Percentiles rank a stretch among this genome's conserved stretches.
Conservation (phyloP, 495 filamentous ascomycete species). For the Penicillium lagena region DNA sequence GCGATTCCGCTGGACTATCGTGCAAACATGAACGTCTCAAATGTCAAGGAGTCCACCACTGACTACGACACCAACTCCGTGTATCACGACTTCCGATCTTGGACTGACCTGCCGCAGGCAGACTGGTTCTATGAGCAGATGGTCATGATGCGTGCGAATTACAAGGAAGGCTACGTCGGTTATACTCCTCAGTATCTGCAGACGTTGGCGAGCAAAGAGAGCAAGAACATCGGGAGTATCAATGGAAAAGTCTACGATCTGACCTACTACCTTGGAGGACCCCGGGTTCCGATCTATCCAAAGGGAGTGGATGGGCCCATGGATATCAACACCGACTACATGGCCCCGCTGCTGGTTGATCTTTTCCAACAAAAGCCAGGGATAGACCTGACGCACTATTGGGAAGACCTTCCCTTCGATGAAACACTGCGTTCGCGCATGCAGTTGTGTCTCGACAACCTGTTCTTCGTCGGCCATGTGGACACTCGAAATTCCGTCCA, state of each 20-base stretch:
- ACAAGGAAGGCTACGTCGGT: slow-evolving; percentile 83
- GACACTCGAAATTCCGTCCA: slow-evolving; percentile 84
- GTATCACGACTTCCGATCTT: slow-evolving; percentile 92
- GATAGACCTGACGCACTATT: slow-evolving; percentile 76
- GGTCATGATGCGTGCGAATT: slow-evolving; percentile 64
- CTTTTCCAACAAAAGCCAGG: slow-evolving; percentile 75
- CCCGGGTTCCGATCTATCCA: slow-evolving; percentile 54
- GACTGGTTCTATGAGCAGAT: slow-evolving; percentile 92
- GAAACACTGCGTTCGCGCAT: slow-evolving; percentile 52
- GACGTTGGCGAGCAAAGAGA: slow-evolving; percentile 55
- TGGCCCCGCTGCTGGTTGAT: slow-evolving; percentile 65
- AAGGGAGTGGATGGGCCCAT: slow-evolving; percentile 40
- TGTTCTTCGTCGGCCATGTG: slow-evolving; percentile 90
- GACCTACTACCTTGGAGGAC: slow-evolving; percentile 75
- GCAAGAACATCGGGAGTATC: slow-evolving; percentile 67
- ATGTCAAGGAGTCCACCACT: slow-evolving; percentile 55
- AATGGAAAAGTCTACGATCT: slow-evolving; percentile 83
- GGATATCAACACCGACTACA: slow-evolving; percentile 66
- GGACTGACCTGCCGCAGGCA: slow-evolving; percentile 70
- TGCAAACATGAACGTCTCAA: slow-evolving; percentile 62
- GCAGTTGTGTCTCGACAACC: slow-evolving; percentile 83
- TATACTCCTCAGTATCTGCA: slow-evolving; percentile 74
- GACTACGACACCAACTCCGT: slow-evolving; percentile 62
- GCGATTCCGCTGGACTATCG: slow-evolving; percentile 77
- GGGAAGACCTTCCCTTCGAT: slow-evolving; percentile 60